These are phyloP conservation scores for Detonula confervacea DNA, from an alignment of 352 stramenopile species.

Conservation along the genomic window DNA sequence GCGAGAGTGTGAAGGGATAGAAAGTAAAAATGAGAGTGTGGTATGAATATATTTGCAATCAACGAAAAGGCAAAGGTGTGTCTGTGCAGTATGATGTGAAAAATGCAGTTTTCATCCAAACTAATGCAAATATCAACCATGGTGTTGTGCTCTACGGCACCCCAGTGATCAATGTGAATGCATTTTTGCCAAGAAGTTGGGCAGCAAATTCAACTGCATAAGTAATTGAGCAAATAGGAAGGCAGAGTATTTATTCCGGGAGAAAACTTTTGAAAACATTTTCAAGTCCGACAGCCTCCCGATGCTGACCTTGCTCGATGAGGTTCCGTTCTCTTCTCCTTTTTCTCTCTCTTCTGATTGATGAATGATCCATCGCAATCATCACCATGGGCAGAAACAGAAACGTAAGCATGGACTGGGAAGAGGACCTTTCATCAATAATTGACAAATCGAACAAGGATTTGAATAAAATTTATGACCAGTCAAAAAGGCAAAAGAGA, in stretches of 20 bases:
- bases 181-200: too few relatives aligned
- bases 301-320: too few relatives aligned
- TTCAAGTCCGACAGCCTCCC: too few relatives aligned
- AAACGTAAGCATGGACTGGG: constrained; percentile 25
- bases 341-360: too few relatives aligned
- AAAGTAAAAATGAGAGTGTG: not conserved
- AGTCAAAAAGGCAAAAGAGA: constrained; percentile 2
- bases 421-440: constrained; percentile 30
- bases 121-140: too few relatives aligned
- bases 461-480: constrained; percentile 21
- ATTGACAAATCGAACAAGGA: constrained; percentile 37
- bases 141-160: not conserved
- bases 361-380: not conserved
- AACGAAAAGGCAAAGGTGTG: not conserved
- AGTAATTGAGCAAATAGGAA: too few relatives aligned
- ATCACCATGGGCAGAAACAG: not conserved
- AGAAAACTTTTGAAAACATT: too few relatives aligned
- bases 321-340: too few relatives aligned
- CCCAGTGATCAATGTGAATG: not conserved
- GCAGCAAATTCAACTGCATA: not conserved
- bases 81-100: not conserved
- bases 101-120: too few relatives aligned
- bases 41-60: not conserved
- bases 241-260: too few relatives aligned
- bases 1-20: constrained; percentile 27